Conservation (phyloP, 2,329 filamentous ascomycete species). For the Aspergillus quadrilineatus region DNA sequence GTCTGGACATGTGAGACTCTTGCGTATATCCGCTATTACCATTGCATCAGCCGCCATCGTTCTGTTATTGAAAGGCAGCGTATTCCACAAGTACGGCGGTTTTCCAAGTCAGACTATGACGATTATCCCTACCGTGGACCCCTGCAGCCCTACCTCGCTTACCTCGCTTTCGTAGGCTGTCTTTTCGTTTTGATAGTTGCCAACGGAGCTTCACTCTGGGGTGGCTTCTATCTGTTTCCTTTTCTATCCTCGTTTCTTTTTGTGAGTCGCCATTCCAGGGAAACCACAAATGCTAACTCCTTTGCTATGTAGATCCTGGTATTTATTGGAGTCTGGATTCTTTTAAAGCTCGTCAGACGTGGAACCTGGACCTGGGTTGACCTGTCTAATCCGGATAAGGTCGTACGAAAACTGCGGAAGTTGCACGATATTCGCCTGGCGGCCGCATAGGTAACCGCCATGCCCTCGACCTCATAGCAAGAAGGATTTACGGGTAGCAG, state of each 20-base stretch:
- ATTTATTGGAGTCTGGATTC: neutral
- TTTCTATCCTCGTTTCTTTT: constrained; percentile 2
- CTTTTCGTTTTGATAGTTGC: neutral
- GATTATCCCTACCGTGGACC: neutral
- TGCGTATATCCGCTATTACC: constrained; percentile 1
- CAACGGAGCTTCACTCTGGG: neutral
- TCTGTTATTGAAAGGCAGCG: neutral
- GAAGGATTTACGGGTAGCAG: no score
- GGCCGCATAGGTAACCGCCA: neutral
- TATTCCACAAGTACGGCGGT: neutral
- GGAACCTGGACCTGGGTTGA: neutral
- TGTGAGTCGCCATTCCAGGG: neutral
- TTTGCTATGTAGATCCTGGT: neutral
- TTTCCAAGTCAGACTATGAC: neutral
- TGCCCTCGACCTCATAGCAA: no score
- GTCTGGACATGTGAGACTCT: constrained; percentile 2
- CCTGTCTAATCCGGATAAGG: constrained; percentile 2
- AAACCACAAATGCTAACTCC: neutral
- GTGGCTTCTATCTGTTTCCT: neutral
- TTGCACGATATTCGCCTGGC: constrained; percentile 1
- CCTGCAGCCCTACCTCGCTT: neutral
- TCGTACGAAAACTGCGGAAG: neutral
- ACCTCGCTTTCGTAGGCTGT: neutral
- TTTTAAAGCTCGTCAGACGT: neutral
- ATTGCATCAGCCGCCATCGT: neutral